phyloP scores from a whole-genome alignment of 139 green algal genomes.

The Pseudopediastrum boryanum region DNA sequence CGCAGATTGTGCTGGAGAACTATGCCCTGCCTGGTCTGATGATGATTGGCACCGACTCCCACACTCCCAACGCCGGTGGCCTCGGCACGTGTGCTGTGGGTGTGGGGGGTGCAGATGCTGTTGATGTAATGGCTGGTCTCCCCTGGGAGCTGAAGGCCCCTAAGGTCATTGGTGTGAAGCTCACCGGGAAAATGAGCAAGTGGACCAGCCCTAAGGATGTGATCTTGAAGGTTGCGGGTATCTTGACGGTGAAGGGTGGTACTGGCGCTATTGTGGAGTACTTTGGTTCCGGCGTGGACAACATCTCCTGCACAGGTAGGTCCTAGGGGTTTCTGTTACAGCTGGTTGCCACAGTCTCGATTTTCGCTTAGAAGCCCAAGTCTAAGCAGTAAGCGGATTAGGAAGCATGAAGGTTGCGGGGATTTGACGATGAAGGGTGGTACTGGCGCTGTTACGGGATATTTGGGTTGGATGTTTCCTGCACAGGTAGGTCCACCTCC shows the following conservation, averaged over 20 bases:
- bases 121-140: constrained; percentile 97
- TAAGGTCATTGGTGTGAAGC: constrained; percentile 93
- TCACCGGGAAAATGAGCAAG: constrained; percentile 86
- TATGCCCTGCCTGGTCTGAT: constrained; percentile 93
- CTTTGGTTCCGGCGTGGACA: constrained; percentile 89
- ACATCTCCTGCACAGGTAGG: constrained; percentile 92
- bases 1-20: constrained; percentile 95
- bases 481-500: no score
- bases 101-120: constrained; percentile 92
- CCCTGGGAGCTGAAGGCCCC: constrained; percentile 96
- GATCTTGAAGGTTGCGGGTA: constrained; percentile 95
- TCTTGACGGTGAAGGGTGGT: constrained; percentile 94
- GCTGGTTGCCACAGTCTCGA: no score
- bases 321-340: no score
- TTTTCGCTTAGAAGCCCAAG: no score
- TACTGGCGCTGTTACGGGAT: no score
- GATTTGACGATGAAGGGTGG: no score
- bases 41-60: constrained; percentile 96
- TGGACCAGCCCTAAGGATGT: constrained; percentile 96
- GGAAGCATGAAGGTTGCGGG: no score
- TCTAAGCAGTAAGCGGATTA: no score
- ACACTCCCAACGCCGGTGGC: constrained; percentile 94
- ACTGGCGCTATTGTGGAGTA: constrained; percentile 97
- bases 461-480: no score
- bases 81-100: constrained; percentile 90